phyloP scores from a whole-genome alignment of 768 basidiomycete genomes.

The Fomitopsis serialis region DNA sequence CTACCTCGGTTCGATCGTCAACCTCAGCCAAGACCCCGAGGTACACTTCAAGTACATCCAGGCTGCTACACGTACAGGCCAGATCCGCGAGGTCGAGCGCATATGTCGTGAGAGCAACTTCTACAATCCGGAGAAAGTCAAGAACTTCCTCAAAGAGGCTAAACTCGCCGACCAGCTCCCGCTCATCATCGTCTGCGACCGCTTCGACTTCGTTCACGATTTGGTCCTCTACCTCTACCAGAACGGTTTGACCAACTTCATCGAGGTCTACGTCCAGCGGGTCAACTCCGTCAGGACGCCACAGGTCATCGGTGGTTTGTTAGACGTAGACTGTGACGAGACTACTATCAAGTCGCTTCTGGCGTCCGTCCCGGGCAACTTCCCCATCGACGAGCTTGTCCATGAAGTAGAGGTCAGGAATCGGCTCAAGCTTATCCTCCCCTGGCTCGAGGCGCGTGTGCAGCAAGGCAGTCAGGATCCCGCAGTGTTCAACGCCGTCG shows the following conservation, averaged over 20 bases:
- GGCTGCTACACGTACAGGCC: constrained; percentile 95
- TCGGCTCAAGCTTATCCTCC: constrained; percentile 91
- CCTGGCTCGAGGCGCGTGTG: constrained; percentile 93
- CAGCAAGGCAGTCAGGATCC: constrained; percentile 92
- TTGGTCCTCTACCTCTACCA: constrained; percentile 98
- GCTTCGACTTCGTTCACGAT: constrained; percentile 99
- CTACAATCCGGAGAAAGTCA: constrained; percentile 99
- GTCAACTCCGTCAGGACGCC: constrained; percentile 97
- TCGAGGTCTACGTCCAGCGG: constrained; percentile 99
- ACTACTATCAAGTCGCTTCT: constrained; percentile 91
- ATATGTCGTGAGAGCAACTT: constrained; percentile 96
- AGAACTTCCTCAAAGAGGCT: constrained; percentile 99
- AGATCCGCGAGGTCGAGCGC: constrained; percentile 98
- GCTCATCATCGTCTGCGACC: constrained; percentile 99
- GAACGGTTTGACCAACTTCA: constrained; percentile 93
- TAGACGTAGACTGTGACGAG: constrained; percentile 99
- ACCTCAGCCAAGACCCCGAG: constrained; percentile 92
- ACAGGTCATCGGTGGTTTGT: constrained; percentile 91
- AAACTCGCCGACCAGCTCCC: constrained; percentile 95
- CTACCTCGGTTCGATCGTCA: constrained; percentile 96
- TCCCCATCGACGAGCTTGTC: constrained; percentile 97
- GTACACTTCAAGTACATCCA: constrained; percentile 99
- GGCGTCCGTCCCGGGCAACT: constrained; percentile 90
- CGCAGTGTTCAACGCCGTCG: constrained; percentile 93
- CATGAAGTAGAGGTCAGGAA: constrained; percentile 96